These are phyloP conservation scores for Penicillium psychrofluorescens DNA, from an alignment of 495 filamentous ascomycete genomes.

Conservation along the genomic window DNA sequence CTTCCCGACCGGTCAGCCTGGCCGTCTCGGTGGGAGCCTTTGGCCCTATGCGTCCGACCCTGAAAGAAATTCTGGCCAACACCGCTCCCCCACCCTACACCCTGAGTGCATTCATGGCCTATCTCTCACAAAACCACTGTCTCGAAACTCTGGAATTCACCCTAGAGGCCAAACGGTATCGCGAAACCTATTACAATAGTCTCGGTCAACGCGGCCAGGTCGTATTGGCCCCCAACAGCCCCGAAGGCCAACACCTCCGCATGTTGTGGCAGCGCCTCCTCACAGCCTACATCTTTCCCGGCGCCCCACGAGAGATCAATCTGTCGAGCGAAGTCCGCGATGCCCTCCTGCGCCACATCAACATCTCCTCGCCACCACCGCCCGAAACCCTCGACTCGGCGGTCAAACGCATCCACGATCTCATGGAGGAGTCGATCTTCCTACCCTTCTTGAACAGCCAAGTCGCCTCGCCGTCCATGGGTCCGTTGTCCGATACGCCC, in stretches of 20 bases:
- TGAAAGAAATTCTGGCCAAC: constrained; percentile 84
- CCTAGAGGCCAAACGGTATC: constrained; percentile 88
- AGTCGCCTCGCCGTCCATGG: constrained; percentile 23
- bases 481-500: constrained; percentile 21
- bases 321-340: constrained; percentile 82
- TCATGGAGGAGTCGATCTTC: constrained; percentile 93
- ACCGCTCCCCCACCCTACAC: constrained; percentile 86
- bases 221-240: constrained; percentile 37
- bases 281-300: constrained; percentile 47
- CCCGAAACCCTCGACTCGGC: constrained; percentile 80
- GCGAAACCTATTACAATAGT: constrained; percentile 60
- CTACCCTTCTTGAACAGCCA: constrained; percentile 38
- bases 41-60: constrained; percentile 68
- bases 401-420: constrained; percentile 82
- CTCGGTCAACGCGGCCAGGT: constrained; percentile 33
- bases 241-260: constrained; percentile 63
- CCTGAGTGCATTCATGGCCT: constrained; percentile 90
- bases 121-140: constrained; percentile 95
- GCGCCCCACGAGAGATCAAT: constrained; percentile 85
- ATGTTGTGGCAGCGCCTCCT: constrained; percentile 63
- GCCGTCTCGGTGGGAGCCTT: constrained; percentile 55
- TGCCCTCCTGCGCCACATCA: constrained; percentile 59
- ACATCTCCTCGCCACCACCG: constrained; percentile 56
- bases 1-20: constrained; percentile 55
- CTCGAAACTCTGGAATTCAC: constrained; percentile 97